A percentile compares a stretch with the other conserved stretches of the same genome.
phyloP scores from a whole-genome alignment of 257 asterid species.

The Rehmannia glutinosa region DNA sequence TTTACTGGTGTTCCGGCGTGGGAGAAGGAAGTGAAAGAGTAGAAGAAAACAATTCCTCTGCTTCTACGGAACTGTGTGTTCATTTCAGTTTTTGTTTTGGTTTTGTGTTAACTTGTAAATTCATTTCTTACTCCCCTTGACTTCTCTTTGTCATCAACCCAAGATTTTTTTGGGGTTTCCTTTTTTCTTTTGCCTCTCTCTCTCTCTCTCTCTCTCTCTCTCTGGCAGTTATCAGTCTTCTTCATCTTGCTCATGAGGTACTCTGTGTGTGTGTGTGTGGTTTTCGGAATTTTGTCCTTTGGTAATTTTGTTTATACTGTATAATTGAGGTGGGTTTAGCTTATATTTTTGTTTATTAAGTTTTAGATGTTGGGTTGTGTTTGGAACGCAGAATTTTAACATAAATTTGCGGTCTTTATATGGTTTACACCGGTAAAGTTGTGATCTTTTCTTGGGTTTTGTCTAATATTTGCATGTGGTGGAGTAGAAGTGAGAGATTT shows the following conservation, averaged over 20 bases:
- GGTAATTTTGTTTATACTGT: background rate
- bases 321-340: conserved; percentile 38
- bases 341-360: conserved; percentile 9
- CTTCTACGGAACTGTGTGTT: conserved; percentile 65
- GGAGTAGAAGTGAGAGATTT: conserved; percentile 10
- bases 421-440: conserved; percentile 21
- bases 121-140: conserved; percentile 10
- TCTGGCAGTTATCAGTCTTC: conserved; percentile 31
- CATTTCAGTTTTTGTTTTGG: background rate
- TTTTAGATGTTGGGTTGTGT: conserved; percentile 23
- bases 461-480: conserved; percentile 25
- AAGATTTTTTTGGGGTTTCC: background rate
- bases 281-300: conserved; percentile 9
- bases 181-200: background rate
- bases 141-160: conserved; percentile 24
- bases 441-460: conserved; percentile 25
- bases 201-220: conserved; percentile 19
- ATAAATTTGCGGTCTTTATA: conserved; percentile 21
- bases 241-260: conserved; percentile 37
- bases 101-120: conserved; percentile 8
- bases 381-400: conserved; percentile 11
- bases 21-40: conserved; percentile 85
- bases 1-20: conserved; percentile 57
- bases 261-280: background rate
- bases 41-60: conserved; percentile 74